Base-by-base conservation (phyloP, 768 basidiomycete genomes). In the Butyriboletus loyo region DNA sequence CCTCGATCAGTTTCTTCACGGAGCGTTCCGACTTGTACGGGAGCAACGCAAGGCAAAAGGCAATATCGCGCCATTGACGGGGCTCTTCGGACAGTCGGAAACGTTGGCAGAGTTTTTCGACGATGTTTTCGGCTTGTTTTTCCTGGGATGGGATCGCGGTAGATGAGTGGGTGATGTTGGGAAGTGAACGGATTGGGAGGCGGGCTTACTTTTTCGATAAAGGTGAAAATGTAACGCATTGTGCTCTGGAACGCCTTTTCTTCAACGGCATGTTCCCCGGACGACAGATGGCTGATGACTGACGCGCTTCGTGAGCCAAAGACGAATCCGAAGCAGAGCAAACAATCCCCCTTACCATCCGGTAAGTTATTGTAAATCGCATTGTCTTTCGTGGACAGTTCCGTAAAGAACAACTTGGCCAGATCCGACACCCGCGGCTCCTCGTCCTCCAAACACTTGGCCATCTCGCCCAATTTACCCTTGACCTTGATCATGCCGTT, bases 401-500 rank as follows among this genome's bases (percentile, higher is more conserved):
- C 95, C 21, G 84, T 89, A 77, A 99, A 99, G 83, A 99, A 99
- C 45, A 99, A 68, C 70, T 94, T 96, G n/a, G 97, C 96, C 35
- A 99, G 78, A 62, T 98, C 96, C 17, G 89, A 83, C 53, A 99
- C 88, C 14, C 96, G 73, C 41, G 77, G 77, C 52, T 98, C 96
- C 22, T 81, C 77, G 69, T 98, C 96, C 72, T 98, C 94, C 7
- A 98, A 73, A 66, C 97, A 98, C 71, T 99, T 98, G n/a, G 96
- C 97, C 96, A 99, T 98, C 77, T 99, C 97, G 17, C 97, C 97
- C 7, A 99, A 77, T 67, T 99, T 96, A 2, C 97, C 97, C 72
- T 99, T 98, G 60, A 98, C 95, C 72, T 98, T 99, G 79, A 99
- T 90, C 97, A 98, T 98, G 3, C 96, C 96, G 62, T 98, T 98